Percentiles rank a stretch among this genome's conserved stretches.
phyloP scores from a whole-genome alignment of 306 rosid species.

The Cyclanthera cordifolia region DNA sequence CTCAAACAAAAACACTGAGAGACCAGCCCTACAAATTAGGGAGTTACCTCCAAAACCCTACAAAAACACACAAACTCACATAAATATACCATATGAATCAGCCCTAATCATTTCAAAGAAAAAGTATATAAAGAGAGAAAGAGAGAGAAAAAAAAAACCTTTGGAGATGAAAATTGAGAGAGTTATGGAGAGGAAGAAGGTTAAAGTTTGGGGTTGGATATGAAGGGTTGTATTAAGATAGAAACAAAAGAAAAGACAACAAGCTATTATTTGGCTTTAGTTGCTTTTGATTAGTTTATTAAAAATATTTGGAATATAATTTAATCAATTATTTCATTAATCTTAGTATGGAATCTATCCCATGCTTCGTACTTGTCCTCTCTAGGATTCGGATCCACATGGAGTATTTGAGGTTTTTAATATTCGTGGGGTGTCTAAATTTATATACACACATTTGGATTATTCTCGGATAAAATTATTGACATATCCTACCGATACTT shows the following conservation, averaged over 20 bases:
- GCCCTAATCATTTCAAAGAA: not conserved
- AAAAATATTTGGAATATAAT: not conserved
- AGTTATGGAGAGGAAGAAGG: slow-evolving; percentile 1
- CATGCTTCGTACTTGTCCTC: slow-evolving; percentile 67
- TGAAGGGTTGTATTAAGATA: slow-evolving; percentile 65
- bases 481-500: no score
- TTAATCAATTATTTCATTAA: slow-evolving; percentile 7
- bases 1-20: slow-evolving; percentile 12
- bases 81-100: not conserved
- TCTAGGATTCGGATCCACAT: slow-evolving; percentile 41
- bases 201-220: slow-evolving; percentile 31
- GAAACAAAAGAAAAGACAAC: slow-evolving; percentile 41
- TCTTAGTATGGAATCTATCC: slow-evolving; percentile 34
- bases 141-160: slow-evolving; percentile 27
- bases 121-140: not conserved
- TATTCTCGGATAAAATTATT: no score
- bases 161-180: slow-evolving; percentile 13
- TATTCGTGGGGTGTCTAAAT: no score
- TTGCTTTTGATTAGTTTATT: slow-evolving; percentile 32
- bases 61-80: not conserved
- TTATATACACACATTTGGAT: no score
- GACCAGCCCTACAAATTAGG: not conserved
- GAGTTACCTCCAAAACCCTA: slow-evolving; percentile 1
- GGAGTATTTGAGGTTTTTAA: no score
- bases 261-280: slow-evolving; percentile 19